Evolutionary conservation across 768 basidiomycete genomes (phyloP).

Genomic region (Termitomyces sp.): DNA sequence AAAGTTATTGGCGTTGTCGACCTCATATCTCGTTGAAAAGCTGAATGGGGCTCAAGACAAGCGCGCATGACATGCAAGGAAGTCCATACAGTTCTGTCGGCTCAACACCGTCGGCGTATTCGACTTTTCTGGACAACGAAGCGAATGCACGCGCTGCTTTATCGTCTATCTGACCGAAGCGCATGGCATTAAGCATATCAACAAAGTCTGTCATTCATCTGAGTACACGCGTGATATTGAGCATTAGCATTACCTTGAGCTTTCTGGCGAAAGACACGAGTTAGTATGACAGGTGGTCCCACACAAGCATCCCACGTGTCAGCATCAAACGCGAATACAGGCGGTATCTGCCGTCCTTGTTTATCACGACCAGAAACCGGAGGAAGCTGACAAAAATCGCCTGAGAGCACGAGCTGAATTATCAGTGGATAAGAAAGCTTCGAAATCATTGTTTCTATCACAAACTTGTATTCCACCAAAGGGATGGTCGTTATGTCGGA

Average conservation of each 20-base stretch:
- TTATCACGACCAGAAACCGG: slow-evolving; percentile 57
- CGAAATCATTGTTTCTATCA: background rate
- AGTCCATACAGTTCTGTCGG: slow-evolving; percentile 72
- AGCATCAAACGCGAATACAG: slow-evolving; percentile 78
- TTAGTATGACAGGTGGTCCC: slow-evolving; percentile 47
- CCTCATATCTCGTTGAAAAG: slow-evolving; percentile 66
- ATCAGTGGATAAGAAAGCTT: background rate
- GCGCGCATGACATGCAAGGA: background rate
- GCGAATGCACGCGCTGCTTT: slow-evolving; percentile 45
- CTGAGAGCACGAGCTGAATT: slow-evolving; percentile 70
- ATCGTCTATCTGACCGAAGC: slow-evolving; percentile 58
- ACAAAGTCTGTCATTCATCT: slow-evolving; percentile 48
- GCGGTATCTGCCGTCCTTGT: slow-evolving; percentile 41
- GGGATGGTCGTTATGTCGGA: slow-evolving; percentile 49
- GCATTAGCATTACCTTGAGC: slow-evolving; percentile 51
- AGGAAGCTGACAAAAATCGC: slow-evolving; percentile 90
- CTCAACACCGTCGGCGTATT: slow-evolving; percentile 67
- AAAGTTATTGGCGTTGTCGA: slow-evolving; percentile 58
- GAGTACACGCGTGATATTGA: background rate
- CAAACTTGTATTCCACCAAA: slow-evolving; percentile 85
- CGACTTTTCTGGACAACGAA: slow-evolving; percentile 47
- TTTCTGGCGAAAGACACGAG: slow-evolving; percentile 83
- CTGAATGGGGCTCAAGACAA: slow-evolving; percentile 28
- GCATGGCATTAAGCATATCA: slow-evolving; percentile 84
- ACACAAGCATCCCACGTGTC: slow-evolving; percentile 67